Evolutionary conservation across 495 filamentous ascomycete genomes (phyloP).

Genomic region (Xylaria flabelliformis): DNA sequence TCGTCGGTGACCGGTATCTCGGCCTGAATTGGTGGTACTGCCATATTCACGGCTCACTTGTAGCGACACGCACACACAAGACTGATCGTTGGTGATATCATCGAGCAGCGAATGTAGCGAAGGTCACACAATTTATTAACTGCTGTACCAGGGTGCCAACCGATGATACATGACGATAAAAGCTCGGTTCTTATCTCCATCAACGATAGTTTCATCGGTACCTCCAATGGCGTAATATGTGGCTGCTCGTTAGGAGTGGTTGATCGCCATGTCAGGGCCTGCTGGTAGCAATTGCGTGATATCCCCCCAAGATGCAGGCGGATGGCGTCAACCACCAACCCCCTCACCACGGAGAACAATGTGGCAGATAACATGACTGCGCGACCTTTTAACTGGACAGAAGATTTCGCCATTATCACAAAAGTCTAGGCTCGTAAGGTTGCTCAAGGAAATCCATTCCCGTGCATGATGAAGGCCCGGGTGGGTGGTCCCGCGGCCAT

Average conservation of each 20-base stretch:
- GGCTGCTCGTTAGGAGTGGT: slow-evolving; percentile 16
- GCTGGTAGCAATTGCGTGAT: slow-evolving; percentile 27
- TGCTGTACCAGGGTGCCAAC: background rate
- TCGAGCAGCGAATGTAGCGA: slow-evolving; percentile 9
- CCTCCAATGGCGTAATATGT: slow-evolving; percentile 29
- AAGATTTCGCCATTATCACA: background rate
- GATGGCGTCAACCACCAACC: slow-evolving; percentile 29
- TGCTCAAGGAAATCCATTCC: background rate
- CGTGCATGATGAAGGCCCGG: slow-evolving; percentile 6
- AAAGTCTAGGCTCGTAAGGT: background rate
- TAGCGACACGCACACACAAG: background rate
- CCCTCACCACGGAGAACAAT: slow-evolving; percentile 13
- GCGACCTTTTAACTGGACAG: slow-evolving; percentile 8
- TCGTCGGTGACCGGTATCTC: slow-evolving; percentile 4
- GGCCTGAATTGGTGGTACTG: slow-evolving; percentile 18
- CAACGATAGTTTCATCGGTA: slow-evolving; percentile 10
- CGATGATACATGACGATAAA: slow-evolving; percentile 5
- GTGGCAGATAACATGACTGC: slow-evolving; percentile 6
- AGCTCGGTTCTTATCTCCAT: slow-evolving; percentile 11
- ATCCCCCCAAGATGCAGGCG: slow-evolving; percentile 22
- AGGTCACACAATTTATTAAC: slow-evolving; percentile 19
- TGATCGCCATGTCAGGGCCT: slow-evolving; percentile 5
- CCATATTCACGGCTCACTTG: slow-evolving; percentile 19
- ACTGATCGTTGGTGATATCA: background rate
- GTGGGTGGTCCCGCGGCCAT: slow-evolving; percentile 1